Base-by-base conservation (phyloP, 2,329 filamentous ascomycete genomes). In the Penicillium sclerotiorum region DNA sequence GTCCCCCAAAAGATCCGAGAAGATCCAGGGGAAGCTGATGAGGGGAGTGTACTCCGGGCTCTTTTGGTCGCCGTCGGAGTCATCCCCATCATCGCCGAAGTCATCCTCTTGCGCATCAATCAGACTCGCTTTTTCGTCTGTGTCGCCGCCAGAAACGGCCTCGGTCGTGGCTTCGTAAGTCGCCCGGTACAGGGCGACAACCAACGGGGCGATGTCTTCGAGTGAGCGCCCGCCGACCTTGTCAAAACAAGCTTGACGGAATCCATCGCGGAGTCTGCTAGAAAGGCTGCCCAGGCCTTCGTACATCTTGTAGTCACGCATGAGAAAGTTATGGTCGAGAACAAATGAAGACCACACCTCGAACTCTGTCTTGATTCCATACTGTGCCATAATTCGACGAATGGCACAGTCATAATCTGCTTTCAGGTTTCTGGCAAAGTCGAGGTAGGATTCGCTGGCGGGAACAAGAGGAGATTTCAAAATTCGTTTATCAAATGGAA, bases 21-120 rank as follows among this genome's bases (percentile, higher is more conserved):
- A 95, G 2, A 97, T 76, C 94, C 94, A 99, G 0, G 94, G 93
- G 61, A 96, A 97, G 51, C 87, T 94, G 60, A 96, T 94, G 8
- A 97, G 75, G 0, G 94, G 93, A 78, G 91, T 87, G 2, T 75
- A 73, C n/a, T 7, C 13, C 25, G 6, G 9, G 25, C 13, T 13
- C 25, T 28, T 3, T 23, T 56, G 57, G 21, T 52, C 53, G 3
- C 50, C 51, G 2, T 50, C 56, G 18, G 50, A 32, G 20, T 43
- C 52, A 21, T 50, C 47, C 8, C 50, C 39, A 5, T 45, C 43
- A 6, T 45, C 51, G 23, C 25, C n/a, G n/a, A n/a, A 28, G 25
- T 46, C 42, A n/a, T 62, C 53, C 4, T 50, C 52, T 4, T 39
- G 30, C 9, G 30, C 41, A 30, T n/a, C n/a, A n/a, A n/a, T n/a